Evolutionary conservation across 192 early-diverging fungal genomes (phyloP).

Genomic region (Gigaspora rosea): DNA sequence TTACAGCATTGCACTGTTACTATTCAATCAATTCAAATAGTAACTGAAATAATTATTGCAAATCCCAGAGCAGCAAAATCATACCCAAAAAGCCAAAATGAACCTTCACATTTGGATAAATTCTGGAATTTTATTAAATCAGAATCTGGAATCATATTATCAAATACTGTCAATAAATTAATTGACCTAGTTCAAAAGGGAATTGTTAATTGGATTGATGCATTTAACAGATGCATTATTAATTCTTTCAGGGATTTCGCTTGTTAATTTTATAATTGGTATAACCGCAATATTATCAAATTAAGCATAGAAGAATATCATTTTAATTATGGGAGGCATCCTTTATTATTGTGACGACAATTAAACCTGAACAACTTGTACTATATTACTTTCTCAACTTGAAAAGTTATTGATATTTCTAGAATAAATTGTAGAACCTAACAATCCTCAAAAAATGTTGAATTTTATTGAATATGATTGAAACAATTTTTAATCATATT

Average conservation of each 20-base stretch:
- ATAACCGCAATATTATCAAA: neutral
- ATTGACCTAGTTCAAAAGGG: neutral
- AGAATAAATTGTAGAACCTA: neutral
- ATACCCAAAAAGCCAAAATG: neutral
- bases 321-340: neutral
- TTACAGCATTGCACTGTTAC: neutral
- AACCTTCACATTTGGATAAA: neutral
- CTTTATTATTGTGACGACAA: neutral
- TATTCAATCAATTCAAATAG: constrained; percentile 2
- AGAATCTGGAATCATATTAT: neutral
- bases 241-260: neutral
- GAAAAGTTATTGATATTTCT: constrained; percentile 11
- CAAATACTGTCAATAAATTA: constrained; percentile 3
- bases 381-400: constrained; percentile 1
- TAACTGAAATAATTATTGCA: neutral
- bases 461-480: constrained; percentile 15
- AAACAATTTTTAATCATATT: neutral
- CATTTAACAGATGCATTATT: neutral
- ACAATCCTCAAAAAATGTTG: neutral
- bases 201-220: neutral
- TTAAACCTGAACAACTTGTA: neutral
- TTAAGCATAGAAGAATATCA: neutral
- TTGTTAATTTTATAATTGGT: constrained; percentile 8
- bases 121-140: constrained; percentile 7
- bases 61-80: neutral